phyloP scores from a whole-genome alignment of 2,329 filamentous ascomycete species.

The Paraphaeosphaeria sporulosa region DNA sequence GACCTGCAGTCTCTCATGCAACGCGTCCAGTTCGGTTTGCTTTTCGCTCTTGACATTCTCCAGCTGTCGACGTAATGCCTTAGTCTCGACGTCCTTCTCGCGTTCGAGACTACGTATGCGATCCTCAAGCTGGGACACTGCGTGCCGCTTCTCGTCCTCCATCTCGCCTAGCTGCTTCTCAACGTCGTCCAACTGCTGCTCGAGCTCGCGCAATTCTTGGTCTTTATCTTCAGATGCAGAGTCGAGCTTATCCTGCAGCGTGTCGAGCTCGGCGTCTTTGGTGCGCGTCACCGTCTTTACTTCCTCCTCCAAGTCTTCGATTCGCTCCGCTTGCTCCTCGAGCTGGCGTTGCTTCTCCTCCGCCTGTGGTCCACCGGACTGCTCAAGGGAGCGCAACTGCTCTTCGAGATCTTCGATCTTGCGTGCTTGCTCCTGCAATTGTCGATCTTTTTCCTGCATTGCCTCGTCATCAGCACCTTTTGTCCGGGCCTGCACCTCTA shows the following conservation, averaged over 20 bases:
- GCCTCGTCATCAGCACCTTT: slow-evolving; percentile 39
- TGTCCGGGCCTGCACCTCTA: slow-evolving; percentile 42
- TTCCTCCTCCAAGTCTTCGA: slow-evolving; percentile 36
- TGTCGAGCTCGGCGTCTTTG: slow-evolving; percentile 54
- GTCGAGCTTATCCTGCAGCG: slow-evolving; percentile 51
- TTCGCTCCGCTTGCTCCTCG: slow-evolving; percentile 26
- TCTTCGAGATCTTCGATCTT: slow-evolving; percentile 45
- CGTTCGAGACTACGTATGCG: slow-evolving; percentile 41
- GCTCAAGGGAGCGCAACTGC: slow-evolving; percentile 31
- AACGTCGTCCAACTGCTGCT: slow-evolving; percentile 48
- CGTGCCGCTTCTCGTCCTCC: slow-evolving; percentile 39
- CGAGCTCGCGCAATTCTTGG: slow-evolving; percentile 59
- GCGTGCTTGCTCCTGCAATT: slow-evolving; percentile 39
- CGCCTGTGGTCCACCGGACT: slow-evolving; percentile 23
- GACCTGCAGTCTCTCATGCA: slow-evolving; percentile 50
- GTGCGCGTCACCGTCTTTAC: slow-evolving; percentile 28
- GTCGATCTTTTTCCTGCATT: slow-evolving; percentile 40
- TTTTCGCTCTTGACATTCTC: slow-evolving; percentile 42
- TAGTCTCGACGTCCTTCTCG: slow-evolving; percentile 48
- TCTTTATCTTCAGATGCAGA: slow-evolving; percentile 51
- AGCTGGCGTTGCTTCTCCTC: slow-evolving; percentile 22
- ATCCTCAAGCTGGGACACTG: slow-evolving; percentile 40
- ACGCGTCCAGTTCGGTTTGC: slow-evolving; percentile 50
- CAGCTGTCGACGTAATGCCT: slow-evolving; percentile 44
- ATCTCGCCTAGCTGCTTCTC: slow-evolving; percentile 37